Percentiles rank a stretch among this genome's conserved stretches.
These are phyloP conservation scores for Alternaria consortialis DNA, from an alignment of 2,329 filamentous ascomycete genomes.

Conservation along the genomic window DNA sequence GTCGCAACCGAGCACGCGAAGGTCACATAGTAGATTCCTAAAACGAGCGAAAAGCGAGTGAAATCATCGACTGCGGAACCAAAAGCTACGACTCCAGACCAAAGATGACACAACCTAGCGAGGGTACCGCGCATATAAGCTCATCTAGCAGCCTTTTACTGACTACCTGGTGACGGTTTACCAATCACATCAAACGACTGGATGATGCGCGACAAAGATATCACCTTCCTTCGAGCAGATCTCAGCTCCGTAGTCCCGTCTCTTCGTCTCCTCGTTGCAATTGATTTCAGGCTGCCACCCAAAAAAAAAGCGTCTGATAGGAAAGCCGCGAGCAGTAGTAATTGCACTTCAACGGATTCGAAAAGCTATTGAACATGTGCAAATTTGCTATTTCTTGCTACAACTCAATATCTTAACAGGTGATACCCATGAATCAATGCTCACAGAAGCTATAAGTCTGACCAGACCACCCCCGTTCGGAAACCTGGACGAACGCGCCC, in stretches of 20 bases:
- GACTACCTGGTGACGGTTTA: too few relatives aligned
- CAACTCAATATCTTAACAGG: background rate
- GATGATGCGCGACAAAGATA: too few relatives aligned
- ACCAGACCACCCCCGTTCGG: slow-evolving; percentile 6
- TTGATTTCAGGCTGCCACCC: background rate
- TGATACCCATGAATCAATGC: slow-evolving; percentile 10
- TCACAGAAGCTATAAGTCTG: slow-evolving; percentile 26
- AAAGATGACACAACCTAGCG: background rate
- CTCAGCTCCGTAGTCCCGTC: too few relatives aligned
- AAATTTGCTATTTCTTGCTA: background rate
- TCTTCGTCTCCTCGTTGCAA: too few relatives aligned
- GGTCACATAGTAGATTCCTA: background rate
- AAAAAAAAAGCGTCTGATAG: background rate
- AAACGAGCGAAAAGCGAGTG: background rate
- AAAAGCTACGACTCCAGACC: background rate
- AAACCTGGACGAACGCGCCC: slow-evolving; percentile 5
- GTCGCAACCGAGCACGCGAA: background rate
- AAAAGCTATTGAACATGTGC: background rate
- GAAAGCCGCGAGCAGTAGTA: background rate
- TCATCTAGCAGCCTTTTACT: too few relatives aligned
- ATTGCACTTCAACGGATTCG: background rate
- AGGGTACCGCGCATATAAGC: background rate
- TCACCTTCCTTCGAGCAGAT: too few relatives aligned
- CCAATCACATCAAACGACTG: too few relatives aligned
- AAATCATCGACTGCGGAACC: background rate